Base-by-base conservation (phyloP, 371 early-diverging fungal genomes). In the Apophysomyces ossiformis region DNA sequence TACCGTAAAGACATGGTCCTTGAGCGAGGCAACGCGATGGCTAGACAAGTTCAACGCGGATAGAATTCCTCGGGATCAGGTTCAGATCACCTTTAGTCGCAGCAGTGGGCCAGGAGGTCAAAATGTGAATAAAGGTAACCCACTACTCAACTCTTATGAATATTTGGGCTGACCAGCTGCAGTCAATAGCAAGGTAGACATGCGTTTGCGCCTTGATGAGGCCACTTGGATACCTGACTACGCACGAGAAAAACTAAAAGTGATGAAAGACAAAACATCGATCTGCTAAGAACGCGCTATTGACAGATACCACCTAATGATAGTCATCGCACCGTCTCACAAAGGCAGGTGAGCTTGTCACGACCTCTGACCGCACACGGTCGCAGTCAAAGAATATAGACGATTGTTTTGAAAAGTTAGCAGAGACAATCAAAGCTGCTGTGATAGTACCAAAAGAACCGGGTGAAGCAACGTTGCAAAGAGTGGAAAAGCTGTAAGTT, bases 101-200 rank as follows among this genome's bases (percentile, higher is more conserved):
- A 82, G 83, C 41, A 87, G 92, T 72, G 95, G 94, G 1, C 93
- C 95, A 7, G 95, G 95, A 37, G 95, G 95, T 32, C 95, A 95
- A 69, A 95, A 95, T 71, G 96, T 96, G 44, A 96, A 95, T 85
- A 95, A 95, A 85, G 88, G 91, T 73, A 66, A 56, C 5, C 4
- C 45, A 38, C 18, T 12, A 37, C 37, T 43, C 50, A 44, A 12
- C 32, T 26, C 2, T 0, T 46, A 32, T 9, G 21, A 7, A 16
- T 16, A 50, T 4, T 50, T 21, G 50, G 6, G 38, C 21, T 32
- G 37, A 57, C 39, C 13, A 32, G 35, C 63, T 35, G 12, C 67
- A 93, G 95, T 96, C 12, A 93, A 85, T 68, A 93, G 93, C 36
- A 96, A 96, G 79, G 95, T 91, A 2, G 91, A 90, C 60, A 81